Evolutionary conservation across 164 flowering plant genomes (phyloP), one percentile per base, ranked within the genome.

Genomic region (Nymphaea colorata): DNA sequence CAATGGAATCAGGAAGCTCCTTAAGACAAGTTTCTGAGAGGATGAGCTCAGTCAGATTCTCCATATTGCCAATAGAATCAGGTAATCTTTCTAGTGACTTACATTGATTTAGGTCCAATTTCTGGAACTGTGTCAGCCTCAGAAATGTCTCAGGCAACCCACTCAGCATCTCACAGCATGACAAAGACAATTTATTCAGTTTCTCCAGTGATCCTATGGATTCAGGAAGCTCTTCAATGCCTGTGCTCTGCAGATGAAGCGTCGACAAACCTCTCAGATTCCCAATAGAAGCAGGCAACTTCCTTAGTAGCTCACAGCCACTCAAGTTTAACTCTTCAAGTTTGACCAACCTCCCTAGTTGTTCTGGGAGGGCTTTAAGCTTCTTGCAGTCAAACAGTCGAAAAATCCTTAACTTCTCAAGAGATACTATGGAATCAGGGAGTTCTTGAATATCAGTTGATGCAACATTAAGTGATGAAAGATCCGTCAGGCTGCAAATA

Each of bases 1-100:
- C 62, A 61, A 68, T 55, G 60, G 59, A 44, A n/a, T 68, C 64
- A 10, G 64, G 64, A 42, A 68, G 43, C 17, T 68, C 64, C 41
- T 42, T 25, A 3, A 60, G 47, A 41, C 42, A 4, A 59, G 55
- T 68, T 42, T 59, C 64, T 36, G 8, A 43, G 41, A 68, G 59
- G n/a, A 41, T 17, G 6, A 68, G 53, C 44, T 42, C 3, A 18
- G 5, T 16, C 25, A 68, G 64, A 42, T 36, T 36, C 70, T 41
- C 41, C 44, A 67, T n/a, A 2, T 15, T 61, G 10, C 64, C 64
- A 17, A 61, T 61, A 8, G 17, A 61, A 61, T 51, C 57, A 51
- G 57, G 57, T 10, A 51, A 15, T 15, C 14, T 15, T 51, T 51
- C 55, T 2, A 47, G 36, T 25, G 36, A 25, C 36, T 25, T 25